phyloP scores from a whole-genome alignment of 441 rosid species.

The Jatropha multifida region DNA sequence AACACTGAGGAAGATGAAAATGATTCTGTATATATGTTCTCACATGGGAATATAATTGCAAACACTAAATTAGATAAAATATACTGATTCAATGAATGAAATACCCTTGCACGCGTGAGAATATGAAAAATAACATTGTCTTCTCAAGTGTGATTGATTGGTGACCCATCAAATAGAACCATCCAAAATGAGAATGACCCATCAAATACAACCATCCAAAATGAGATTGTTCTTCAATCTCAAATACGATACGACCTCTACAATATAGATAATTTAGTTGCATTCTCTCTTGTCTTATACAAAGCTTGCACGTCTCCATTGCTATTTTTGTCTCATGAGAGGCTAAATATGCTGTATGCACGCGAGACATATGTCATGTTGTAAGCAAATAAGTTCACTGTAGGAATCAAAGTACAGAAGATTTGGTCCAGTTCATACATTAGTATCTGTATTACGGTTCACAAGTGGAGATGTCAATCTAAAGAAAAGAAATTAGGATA shows the following conservation, averaged over 20 bases:
- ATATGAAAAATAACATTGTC: neutral
- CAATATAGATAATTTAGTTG: neutral
- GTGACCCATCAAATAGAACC: neutral
- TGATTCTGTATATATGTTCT: neutral
- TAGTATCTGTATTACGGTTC: neutral
- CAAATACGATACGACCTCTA: neutral
- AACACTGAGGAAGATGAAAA: neutral
- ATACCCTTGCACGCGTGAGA: neutral
- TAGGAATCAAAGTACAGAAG: neutral
- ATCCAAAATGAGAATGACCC: neutral
- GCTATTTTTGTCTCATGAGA: neutral
- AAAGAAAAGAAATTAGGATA: conserved; percentile 2
- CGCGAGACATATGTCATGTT: neutral
- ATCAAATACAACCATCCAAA: neutral
- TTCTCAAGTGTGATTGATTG: neutral
- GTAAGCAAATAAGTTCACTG: neutral
- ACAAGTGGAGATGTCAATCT: conserved; percentile 8
- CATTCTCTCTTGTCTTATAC: neutral
- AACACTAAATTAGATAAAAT: neutral
- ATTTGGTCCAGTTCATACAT: neutral
- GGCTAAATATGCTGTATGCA: neutral
- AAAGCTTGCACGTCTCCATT: neutral
- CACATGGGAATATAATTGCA: neutral
- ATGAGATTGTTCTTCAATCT: neutral
- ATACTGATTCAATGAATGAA: neutral